Percentiles rank a stretch among this genome's conserved stretches.
phyloP scores from a whole-genome alignment of 805 yeast genomes.

The Maudiozyma saulgeensis region DNA sequence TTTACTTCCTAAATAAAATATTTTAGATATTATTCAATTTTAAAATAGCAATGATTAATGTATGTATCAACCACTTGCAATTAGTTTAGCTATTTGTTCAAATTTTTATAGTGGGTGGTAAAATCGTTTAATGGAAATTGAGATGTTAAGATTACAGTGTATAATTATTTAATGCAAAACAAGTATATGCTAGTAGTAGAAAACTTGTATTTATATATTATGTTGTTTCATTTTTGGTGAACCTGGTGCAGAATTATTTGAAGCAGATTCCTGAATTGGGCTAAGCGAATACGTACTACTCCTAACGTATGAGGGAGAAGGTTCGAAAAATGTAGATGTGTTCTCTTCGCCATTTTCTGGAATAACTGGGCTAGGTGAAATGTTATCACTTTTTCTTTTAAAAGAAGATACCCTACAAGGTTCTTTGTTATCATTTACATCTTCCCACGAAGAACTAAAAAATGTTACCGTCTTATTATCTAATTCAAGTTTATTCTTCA shows the following conservation, averaged over 20 bases:
- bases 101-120: no score
- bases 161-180: no score
- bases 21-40: no score
- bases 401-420: background rate
- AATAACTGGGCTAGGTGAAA: constrained; percentile 5
- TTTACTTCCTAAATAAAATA: no score
- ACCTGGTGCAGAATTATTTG: constrained; percentile 19
- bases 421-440: constrained; percentile 1
- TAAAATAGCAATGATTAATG: no score
- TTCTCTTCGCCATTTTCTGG: background rate
- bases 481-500: constrained; percentile 30
- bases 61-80: no score
- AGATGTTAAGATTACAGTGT: no score
- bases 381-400: constrained; percentile 5
- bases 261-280: constrained; percentile 23
- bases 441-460: constrained; percentile 18
- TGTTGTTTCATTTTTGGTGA: constrained; percentile 14
- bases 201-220: background rate
- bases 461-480: constrained; percentile 34
- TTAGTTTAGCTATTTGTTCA: no score
- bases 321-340: constrained; percentile 14
- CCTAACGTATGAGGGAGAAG: constrained; percentile 17
- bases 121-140: no score
- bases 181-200: no score
- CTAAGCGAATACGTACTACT: constrained; percentile 20